phyloP scores from a whole-genome alignment of 805 yeast species.

The Candida nonsorbophila region DNA sequence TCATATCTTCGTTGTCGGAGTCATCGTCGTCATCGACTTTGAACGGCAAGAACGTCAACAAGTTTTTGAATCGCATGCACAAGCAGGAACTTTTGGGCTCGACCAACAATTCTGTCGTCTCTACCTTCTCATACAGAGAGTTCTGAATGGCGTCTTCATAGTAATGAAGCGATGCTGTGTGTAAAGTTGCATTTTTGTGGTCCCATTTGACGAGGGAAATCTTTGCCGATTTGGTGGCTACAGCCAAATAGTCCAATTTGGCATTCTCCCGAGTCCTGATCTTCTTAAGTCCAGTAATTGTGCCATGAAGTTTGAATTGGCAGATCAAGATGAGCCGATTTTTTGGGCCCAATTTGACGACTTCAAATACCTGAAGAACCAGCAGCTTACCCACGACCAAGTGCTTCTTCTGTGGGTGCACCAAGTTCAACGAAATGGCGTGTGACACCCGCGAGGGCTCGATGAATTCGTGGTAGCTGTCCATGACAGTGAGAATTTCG shows the following conservation, averaged over 20 bases:
- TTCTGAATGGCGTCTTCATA: constrained; percentile 67
- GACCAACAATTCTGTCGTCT: constrained; percentile 42
- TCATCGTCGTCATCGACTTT: constrained; percentile 37
- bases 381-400: constrained; percentile 69
- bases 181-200: constrained; percentile 41
- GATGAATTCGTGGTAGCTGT: constrained; percentile 70
- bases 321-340: constrained; percentile 34
- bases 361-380: constrained; percentile 56
- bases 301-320: constrained; percentile 73
- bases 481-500: constrained; percentile 42
- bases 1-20: constrained; percentile 22
- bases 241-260: constrained; percentile 52
- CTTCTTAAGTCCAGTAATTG: constrained; percentile 51
- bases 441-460: constrained; percentile 72
- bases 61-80: constrained; percentile 58
- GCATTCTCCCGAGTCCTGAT: constrained; percentile 45
- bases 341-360: constrained; percentile 21
- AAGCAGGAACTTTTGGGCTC: constrained; percentile 59
- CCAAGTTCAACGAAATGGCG: constrained; percentile 49
- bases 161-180: constrained; percentile 76
- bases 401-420: constrained; percentile 41
- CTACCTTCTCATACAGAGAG: constrained; percentile 39
- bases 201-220: constrained; percentile 75
- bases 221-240: constrained; percentile 73
- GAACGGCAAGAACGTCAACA: constrained; percentile 70